These are phyloP conservation scores for Trichosporon coremiiforme DNA, from an alignment of 1,284 basidiomycete species.

Conservation along the genomic window DNA sequence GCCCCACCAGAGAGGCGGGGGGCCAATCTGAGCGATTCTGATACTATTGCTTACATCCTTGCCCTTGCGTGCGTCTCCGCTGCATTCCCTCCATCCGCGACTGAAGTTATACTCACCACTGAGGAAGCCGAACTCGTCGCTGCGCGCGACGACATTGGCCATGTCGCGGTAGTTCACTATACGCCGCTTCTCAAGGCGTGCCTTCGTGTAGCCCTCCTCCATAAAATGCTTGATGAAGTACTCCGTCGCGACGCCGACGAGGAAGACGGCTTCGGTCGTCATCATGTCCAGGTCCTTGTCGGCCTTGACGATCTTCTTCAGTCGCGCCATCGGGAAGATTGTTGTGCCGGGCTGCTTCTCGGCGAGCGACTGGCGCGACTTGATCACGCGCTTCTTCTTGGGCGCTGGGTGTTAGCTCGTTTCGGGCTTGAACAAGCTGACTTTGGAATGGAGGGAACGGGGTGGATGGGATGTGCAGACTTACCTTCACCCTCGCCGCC, in stretches of 20 bases:
- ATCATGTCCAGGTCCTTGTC: slow-evolving; percentile 58
- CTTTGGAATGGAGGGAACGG: neutral
- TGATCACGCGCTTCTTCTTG: slow-evolving; percentile 45
- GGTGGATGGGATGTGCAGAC: neutral
- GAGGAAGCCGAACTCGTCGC: slow-evolving; percentile 54
- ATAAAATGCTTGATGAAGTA: slow-evolving; percentile 57
- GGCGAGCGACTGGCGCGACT: slow-evolving; percentile 50
- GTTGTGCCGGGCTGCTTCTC: slow-evolving; percentile 54
- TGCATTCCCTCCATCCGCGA: neutral
- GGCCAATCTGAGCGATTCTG: slow-evolving; percentile 39
- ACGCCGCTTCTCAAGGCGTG: slow-evolving; percentile 55
- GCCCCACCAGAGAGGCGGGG: slow-evolving; percentile 20
- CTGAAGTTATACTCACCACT: slow-evolving; percentile 38
- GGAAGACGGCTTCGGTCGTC: slow-evolving; percentile 57
- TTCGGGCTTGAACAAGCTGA: neutral
- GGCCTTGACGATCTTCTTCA: slow-evolving; percentile 58
- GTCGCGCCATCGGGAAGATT: slow-evolving; percentile 54
- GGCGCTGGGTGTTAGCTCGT: slow-evolving; percentile 16
- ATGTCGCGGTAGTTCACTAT: slow-evolving; percentile 57
- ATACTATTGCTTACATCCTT: slow-evolving; percentile 44
- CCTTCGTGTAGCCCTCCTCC: slow-evolving; percentile 55
- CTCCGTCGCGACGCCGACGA: slow-evolving; percentile 57
- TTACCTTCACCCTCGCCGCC: slow-evolving; percentile 7
- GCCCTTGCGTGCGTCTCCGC: neutral
- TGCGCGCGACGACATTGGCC: slow-evolving; percentile 47